A percentile compares a stretch with the other conserved stretches of the same genome.
Conservation (phyloP, 495 filamentous ascomycete genomes). For the Talaromyces nanjingensis region DNA sequence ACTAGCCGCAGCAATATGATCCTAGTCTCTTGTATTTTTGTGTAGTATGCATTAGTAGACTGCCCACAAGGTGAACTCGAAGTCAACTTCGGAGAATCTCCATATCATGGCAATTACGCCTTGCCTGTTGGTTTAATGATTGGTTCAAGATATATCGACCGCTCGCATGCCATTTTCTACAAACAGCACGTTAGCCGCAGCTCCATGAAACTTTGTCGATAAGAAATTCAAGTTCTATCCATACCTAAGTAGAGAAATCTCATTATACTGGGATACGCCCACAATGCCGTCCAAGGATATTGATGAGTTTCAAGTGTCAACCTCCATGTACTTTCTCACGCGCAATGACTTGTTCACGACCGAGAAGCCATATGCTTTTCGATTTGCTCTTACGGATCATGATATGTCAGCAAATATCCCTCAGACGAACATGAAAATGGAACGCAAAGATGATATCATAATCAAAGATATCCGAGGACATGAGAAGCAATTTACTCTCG, state of each 20-base stretch:
- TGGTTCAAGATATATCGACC: background rate
- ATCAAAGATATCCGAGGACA: slow-evolving; percentile 2
- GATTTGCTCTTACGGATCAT: background rate
- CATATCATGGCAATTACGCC: background rate
- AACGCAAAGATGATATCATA: background rate
- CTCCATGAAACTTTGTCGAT: background rate
- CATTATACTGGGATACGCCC: background rate
- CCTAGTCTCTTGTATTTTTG: background rate
- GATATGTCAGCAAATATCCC: background rate
- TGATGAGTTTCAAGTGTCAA: background rate
- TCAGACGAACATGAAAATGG: background rate
- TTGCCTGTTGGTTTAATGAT: background rate
- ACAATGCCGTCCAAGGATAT: background rate
- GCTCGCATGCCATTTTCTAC: background rate
- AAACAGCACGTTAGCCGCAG: background rate
- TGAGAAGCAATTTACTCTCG: background rate
- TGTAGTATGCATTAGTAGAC: background rate
- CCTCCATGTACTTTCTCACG: background rate
- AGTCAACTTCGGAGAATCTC: background rate
- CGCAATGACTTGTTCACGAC: background rate
- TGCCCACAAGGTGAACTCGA: background rate
- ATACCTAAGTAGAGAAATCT: background rate
- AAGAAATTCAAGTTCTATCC: background rate
- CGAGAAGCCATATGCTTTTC: background rate
- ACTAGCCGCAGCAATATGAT: background rate